Base-by-base conservation (phyloP, 1,284 basidiomycete species). In the Abortiporus biennis region DNA sequence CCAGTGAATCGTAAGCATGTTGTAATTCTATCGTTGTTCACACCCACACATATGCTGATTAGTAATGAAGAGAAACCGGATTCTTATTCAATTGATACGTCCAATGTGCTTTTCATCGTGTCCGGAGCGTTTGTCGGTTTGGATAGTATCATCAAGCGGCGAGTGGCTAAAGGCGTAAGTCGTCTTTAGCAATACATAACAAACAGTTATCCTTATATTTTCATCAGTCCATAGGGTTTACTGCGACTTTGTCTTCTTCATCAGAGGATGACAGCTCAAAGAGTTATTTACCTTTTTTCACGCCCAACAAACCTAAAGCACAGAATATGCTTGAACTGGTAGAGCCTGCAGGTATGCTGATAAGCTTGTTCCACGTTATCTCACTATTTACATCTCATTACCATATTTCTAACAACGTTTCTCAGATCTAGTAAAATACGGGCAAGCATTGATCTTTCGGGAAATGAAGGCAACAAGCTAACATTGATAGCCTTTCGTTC, bases 61-160 rank as follows among this genome's bases (percentile, higher is more conserved):
- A 33, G 9, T 11, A 9, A 8, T 33, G 27, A 50, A 85, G 83
- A 77, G 29, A 80, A 76, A 56, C 69, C 78, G 1, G 84, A 88
- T 29, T 67, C 72, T 15, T 88, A 80, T 52, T 75, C 80, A 41
- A 80, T 92, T 29, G 88, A 93, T 58, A 94, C 92, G 1, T 81
- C 87, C 15, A 92, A 95, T 55, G 78, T 96, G 19, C 66, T 96
- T 16, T 96, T 96, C 63, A 87, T 96, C 46, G 62, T 94, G 9
- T 93, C 89, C 36, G 93, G 94, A 0, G 93, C 93, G 0, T 97
- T 97, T 58, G 92, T 96, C 9, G 94, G 94, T 1, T 65, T 97
- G 35, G 93, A 97, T 25, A 78, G 72, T 37, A 69, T 96, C 22
- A 80, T 96, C 46, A 81, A 81, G 53, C 72, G 82, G 38, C 74